Base-by-base conservation (phyloP, 108 stramenopile species). In the Fragilaria crotonensis region DNA sequence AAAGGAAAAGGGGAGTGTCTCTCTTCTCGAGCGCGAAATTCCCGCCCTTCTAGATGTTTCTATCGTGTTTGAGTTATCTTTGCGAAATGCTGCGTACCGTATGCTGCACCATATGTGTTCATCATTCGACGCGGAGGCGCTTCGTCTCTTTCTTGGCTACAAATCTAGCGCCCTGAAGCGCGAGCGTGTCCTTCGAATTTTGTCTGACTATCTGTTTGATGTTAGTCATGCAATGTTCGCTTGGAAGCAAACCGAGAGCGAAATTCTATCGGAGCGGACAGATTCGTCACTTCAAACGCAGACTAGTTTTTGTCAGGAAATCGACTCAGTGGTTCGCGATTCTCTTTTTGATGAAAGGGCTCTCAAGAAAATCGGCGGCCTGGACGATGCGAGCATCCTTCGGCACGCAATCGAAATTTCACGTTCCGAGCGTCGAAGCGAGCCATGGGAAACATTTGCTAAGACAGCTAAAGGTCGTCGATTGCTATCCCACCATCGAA, bases 141-240 rank as follows among this genome's bases (percentile, higher is more conserved):
- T 78, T 25, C 64, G 69, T 18, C 49, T 32, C 31, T 78, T 74
- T 52, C 21, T 78, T 4, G 77, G 77, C 17, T 78, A 78, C 57
- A 73, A 71, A 60, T 62, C 69, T 7, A 20, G 52, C 30, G 33
- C 69, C 2, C 48, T 62, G 18, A 55, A 46, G 32, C 29, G 52
- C 45, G 61, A 66, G 23, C 52, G 70, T 45, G 26, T 78, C 20
- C 23, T 73, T 36, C 53, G 51, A 14, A 58, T 73, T n/a, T 11
- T 78, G 17, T 48, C 68, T 2, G 69, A 65, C 25, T 57, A 69
- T 4, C 32, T 78, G 46, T 78, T 78, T 53, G 77, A 78, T 71
- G 72, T 74, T 1, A 78, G 77, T 56, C 77, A 78, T 67, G 77
- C 77, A 0, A 71, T 74, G 70, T 69, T 73, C 49, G 76, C 68